Evolutionary conservation across 2,329 filamentous ascomycete genomes (phyloP), one percentile per base, ranked within the genome.

Genomic region (Dactylella cylindrospora): DNA sequence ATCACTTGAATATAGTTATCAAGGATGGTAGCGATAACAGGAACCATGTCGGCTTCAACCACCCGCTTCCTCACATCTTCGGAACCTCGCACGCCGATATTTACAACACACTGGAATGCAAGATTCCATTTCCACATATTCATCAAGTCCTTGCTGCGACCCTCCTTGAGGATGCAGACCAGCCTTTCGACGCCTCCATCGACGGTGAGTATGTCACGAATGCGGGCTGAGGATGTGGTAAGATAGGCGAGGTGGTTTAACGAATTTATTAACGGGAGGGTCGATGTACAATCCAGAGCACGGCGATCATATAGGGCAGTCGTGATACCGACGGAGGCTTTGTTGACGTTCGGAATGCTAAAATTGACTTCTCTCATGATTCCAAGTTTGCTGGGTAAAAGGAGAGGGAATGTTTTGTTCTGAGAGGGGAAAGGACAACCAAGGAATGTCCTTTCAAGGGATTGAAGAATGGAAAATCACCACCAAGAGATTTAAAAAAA

Each of bases 111-210:
- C 75, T 97, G 93, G 74, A 98, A 98, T 47, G 93, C 93, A 65
- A 98, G 80, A 71, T 96, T 98, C 93, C 93, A 98, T 76, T 97
- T 97, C 93, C 93, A 98, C 88, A 95, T 95, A 73, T 96, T 91
- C 91, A 97, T 96, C 84, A 96, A 86, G 73, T 98, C 91, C 75
- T 90, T 94, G 76, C 88, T 96, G 72, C 93, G 82, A 66, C 93
- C 93, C 75, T 95, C 89, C 75, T 98, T 98, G 73, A 98, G 82
- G 71, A 98, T 96, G 80, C 90, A 96, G 72, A 98, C 88, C 68
- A 98, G 78, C 67, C 91, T 80, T 77, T 98, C 93, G 73, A 98
- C 93, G 65, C 93, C 93, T 74, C 93, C 93, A 86, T 98, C 93
- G 76, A 98, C 89, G 54, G 91, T 97, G 67, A 98, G 81, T 66